Percentiles rank a stretch among this genome's conserved stretches.
phyloP scores from a whole-genome alignment of 192 early-diverging fungal genomes.

The Pilaira anomala region DNA sequence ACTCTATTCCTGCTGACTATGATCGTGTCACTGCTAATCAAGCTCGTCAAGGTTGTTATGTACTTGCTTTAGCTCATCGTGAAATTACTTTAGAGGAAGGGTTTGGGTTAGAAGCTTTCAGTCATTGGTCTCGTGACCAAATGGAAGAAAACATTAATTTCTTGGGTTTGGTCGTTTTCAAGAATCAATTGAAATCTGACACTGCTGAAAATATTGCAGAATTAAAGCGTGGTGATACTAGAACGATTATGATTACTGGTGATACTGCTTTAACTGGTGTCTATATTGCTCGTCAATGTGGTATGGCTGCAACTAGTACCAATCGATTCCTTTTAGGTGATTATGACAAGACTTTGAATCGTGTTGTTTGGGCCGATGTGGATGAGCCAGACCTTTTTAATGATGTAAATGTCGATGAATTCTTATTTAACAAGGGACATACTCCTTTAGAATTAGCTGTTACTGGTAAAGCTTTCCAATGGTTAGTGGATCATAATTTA shows the following conservation, averaged over 20 bases:
- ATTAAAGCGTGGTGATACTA: constrained; percentile 63
- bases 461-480: constrained; percentile 66
- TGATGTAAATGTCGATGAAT: constrained; percentile 34
- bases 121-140: constrained; percentile 47
- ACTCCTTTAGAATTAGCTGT: constrained; percentile 65
- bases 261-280: constrained; percentile 74
- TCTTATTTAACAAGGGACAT: constrained; percentile 26
- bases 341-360: constrained; percentile 30
- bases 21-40: constrained; percentile 47
- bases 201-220: constrained; percentile 64
- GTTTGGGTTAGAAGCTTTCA: constrained; percentile 23
- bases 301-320: constrained; percentile 38
- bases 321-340: constrained; percentile 50
- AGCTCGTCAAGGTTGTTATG: constrained; percentile 73
- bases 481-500: constrained; percentile 40
- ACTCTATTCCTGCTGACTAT: constrained; percentile 56
- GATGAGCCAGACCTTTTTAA: constrained; percentile 41
- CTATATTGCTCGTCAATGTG: constrained; percentile 63
- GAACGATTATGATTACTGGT: constrained; percentile 83
- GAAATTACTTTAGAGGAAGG: constrained; percentile 42
- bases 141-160: constrained; percentile 58
- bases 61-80: constrained; percentile 62
- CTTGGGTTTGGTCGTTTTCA: constrained; percentile 67
- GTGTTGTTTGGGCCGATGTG: constrained; percentile 58
- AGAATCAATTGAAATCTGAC: constrained; percentile 75